A percentile compares a stretch with the other conserved stretches of the same genome.
phyloP scores from a whole-genome alignment of 208 protist species.

The Acanthamoeba rhysodes region DNA sequence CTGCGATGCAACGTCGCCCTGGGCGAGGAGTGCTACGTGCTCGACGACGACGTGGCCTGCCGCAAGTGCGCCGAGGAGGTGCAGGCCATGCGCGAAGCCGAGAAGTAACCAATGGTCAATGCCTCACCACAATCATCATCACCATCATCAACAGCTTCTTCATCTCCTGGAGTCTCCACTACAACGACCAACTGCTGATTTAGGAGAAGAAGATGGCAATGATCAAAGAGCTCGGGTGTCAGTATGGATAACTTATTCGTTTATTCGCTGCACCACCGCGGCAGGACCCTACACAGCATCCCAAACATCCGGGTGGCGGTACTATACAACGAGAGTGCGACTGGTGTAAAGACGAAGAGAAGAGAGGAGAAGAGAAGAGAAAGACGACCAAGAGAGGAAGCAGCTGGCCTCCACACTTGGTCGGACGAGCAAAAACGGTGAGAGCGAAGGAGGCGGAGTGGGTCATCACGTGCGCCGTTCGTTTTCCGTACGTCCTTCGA shows the following conservation, averaged over 20 bases:
- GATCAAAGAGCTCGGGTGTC: not conserved
- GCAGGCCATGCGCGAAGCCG: not conserved
- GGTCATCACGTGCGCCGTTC: not conserved
- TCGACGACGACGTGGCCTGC: slow-evolving; percentile 1
- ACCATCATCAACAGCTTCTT: not conserved
- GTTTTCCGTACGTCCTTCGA: not conserved
- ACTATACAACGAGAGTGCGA: slow-evolving; percentile 27
- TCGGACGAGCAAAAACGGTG: not conserved
- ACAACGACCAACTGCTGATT: not conserved
- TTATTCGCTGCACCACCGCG: slow-evolving; percentile 54
- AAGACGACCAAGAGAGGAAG: not conserved
- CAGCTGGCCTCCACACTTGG: not conserved
- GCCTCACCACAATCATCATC: not conserved
- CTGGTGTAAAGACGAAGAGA: not conserved
- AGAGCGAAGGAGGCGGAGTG: not conserved
- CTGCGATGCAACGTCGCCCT: not conserved
- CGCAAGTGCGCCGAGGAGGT: slow-evolving; percentile 40
- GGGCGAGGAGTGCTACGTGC: not conserved
- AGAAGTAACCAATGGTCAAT: not conserved
- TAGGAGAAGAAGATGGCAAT: not conserved
- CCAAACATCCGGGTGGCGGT: slow-evolving; percentile 9
- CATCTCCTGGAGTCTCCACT: not conserved
- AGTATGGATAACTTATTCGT: not conserved
- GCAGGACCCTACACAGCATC: slow-evolving; percentile 54
- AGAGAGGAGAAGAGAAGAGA: not conserved